Percentiles rank a stretch among this genome's conserved stretches.
phyloP scores from a whole-genome alignment of 139 green algal genomes.

The Chlorella sp. region DNA sequence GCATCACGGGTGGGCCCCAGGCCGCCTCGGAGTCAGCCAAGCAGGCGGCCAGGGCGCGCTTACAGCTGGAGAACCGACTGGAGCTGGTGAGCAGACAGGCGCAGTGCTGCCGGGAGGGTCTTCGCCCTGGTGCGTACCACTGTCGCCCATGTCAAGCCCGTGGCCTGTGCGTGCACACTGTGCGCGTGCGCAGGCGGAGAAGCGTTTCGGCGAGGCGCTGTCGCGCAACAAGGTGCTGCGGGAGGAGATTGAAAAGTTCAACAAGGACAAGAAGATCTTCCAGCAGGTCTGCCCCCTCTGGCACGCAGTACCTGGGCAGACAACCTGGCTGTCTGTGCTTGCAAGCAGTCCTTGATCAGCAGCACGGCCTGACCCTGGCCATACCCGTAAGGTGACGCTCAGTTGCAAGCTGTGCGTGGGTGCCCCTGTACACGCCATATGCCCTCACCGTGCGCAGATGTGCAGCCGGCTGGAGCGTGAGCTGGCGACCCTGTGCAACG shows the following conservation, averaged over 20 bases:
- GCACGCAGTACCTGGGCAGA: too few species aligned
- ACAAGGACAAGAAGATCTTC: conserved; percentile 16
- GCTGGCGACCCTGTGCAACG: conserved; percentile 2
- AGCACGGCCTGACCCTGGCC: too few species aligned
- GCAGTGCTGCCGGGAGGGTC: too few species aligned
- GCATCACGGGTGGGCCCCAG: neutral
- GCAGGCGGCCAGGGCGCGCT: conserved; percentile 1
- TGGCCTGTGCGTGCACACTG: neutral
- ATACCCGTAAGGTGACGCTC: too few species aligned
- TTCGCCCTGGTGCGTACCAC: too few species aligned
- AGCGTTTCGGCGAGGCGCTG: conserved; percentile 28
- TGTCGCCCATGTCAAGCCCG: too few species aligned
- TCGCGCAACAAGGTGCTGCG: conserved; percentile 27
- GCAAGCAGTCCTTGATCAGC: too few species aligned
- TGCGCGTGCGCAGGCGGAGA: conserved; percentile 12
- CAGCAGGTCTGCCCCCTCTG: too few species aligned
- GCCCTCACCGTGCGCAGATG: neutral
- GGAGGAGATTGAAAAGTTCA: conserved; percentile 26
- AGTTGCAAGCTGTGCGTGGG: too few species aligned
- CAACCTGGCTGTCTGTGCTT: too few species aligned
- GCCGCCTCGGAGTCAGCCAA: conserved; percentile 1
- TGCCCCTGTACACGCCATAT: too few species aligned
- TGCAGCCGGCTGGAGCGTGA: conserved; percentile 26
- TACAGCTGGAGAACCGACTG: conserved; percentile 22
- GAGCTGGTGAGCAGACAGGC: conserved; percentile 5